phyloP scores from a whole-genome alignment of 73 alveolate genomes.

The Stentor coeruleus region DNA sequence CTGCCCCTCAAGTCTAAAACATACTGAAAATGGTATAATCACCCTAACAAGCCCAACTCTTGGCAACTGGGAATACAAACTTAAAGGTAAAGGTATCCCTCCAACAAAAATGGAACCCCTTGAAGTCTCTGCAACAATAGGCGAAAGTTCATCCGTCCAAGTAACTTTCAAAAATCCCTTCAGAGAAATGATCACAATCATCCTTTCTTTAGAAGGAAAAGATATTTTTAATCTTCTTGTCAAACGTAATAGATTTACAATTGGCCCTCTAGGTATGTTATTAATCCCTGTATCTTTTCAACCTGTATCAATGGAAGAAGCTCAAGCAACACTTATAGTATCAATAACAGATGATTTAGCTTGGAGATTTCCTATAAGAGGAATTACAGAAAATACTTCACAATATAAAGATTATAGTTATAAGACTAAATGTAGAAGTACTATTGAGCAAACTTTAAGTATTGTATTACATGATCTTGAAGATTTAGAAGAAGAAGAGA shows the following conservation, averaged over 20 bases:
- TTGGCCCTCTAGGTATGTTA: constrained; percentile 83
- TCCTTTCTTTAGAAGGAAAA: constrained; percentile 70
- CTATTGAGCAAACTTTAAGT: constrained; percentile 63
- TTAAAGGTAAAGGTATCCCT: constrained; percentile 93
- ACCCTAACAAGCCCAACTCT: constrained; percentile 77
- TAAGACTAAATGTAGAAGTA: constrained; percentile 86
- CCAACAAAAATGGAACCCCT: constrained; percentile 95
- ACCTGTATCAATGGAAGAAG: constrained; percentile 89
- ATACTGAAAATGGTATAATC: constrained; percentile 73
- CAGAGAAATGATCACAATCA: constrained; percentile 80
- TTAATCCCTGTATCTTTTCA: constrained; percentile 92
- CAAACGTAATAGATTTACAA: constrained; percentile 81
- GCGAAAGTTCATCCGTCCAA: constrained; percentile 93
- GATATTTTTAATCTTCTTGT: constrained; percentile 79
- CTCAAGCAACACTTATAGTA: constrained; percentile 84
- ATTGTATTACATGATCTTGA: constrained; percentile 60
- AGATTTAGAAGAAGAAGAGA: constrained; percentile 34
- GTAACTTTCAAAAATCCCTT: constrained; percentile 95
- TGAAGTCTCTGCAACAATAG: constrained; percentile 87
- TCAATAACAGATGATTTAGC: constrained; percentile 85
- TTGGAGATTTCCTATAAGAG: constrained; percentile 95
- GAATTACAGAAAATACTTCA: constrained; percentile 94
- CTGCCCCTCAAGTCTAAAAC: constrained; percentile 89
- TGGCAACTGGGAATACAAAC: constrained; percentile 95
- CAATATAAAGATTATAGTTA: constrained; percentile 78